Conservation (phyloP, 257 asterid genomes). For the Anisodus acutangulus region DNA sequence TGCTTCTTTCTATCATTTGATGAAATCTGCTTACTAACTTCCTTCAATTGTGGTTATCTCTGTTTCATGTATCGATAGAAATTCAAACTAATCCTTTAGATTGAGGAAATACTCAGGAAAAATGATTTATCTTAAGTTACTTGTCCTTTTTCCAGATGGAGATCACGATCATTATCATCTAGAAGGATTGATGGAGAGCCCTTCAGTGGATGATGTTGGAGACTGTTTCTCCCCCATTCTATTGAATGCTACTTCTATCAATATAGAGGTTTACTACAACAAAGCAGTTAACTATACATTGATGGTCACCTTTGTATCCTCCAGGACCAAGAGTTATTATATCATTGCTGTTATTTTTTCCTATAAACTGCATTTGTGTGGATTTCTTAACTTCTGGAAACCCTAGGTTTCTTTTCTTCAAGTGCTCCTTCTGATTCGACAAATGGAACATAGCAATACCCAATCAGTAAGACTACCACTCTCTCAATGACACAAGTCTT, state of each 20-base stretch:
- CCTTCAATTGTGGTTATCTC: background rate
- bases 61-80: background rate
- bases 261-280: slow-evolving; percentile 82
- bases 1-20: slow-evolving; percentile 5
- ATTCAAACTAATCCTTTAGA: slow-evolving; percentile 16
- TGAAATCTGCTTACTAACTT: background rate
- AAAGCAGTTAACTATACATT: slow-evolving; percentile 94
- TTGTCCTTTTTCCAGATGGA: slow-evolving; percentile 63
- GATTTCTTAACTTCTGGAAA: slow-evolving; percentile 54
- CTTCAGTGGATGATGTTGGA: slow-evolving; percentile 89
- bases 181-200: slow-evolving; percentile 97
- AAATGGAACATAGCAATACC: slow-evolving; percentile 96
- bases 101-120: slow-evolving; percentile 14
- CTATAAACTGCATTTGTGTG: slow-evolving; percentile 36
- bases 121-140: slow-evolving; percentile 22
- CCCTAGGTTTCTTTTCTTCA: slow-evolving; percentile 84
- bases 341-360: slow-evolving; percentile 23
- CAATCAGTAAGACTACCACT: slow-evolving; percentile 70
- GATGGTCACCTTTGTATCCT: slow-evolving; percentile 99
- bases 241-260: slow-evolving; percentile 88
- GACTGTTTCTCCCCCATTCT: slow-evolving; percentile 97
- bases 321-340: slow-evolving; percentile 31
- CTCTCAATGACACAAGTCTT: background rate
- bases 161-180: slow-evolving; percentile 75
- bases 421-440: slow-evolving; percentile 88